Percentiles rank a stretch among this genome's conserved stretches.
phyloP scores from a whole-genome alignment of 495 filamentous ascomycete genomes.

The Aspergillus leporis region DNA sequence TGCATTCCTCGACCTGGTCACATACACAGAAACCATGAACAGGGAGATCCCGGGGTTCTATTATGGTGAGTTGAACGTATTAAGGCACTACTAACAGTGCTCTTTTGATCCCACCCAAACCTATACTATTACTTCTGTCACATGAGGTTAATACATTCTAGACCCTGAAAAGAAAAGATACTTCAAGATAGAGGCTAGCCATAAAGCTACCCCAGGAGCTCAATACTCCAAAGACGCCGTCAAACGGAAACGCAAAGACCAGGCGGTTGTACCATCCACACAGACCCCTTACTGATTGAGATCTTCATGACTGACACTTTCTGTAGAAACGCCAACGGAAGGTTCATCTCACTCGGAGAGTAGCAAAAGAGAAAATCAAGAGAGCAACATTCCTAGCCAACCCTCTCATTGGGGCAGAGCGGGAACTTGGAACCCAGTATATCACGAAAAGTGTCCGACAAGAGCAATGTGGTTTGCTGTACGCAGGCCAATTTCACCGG shows the following conservation, averaged over 20 bases:
- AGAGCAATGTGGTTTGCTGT: constrained; percentile 30
- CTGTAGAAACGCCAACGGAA: constrained; percentile 32
- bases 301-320: constrained; percentile 1
- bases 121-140: background rate
- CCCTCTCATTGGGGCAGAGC: constrained; percentile 26
- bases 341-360: constrained; percentile 26
- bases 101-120: background rate
- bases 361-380: constrained; percentile 35
- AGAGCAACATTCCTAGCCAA: constrained; percentile 31
- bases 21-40: constrained; percentile 19
- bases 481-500: constrained; percentile 36
- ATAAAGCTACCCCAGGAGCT: constrained; percentile 42
- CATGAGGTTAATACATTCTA: constrained; percentile 16
- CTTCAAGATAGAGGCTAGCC: constrained; percentile 54
- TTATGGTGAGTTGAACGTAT: constrained; percentile 17
- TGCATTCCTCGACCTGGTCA: background rate
- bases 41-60: constrained; percentile 34
- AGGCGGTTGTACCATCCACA: constrained; percentile 28
- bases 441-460: constrained; percentile 20
- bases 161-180: constrained; percentile 59
- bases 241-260: constrained; percentile 37
- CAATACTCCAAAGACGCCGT: constrained; percentile 51
- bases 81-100: background rate
- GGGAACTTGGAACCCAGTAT: constrained; percentile 28
- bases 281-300: constrained; percentile 11